Base-by-base conservation (phyloP, 2,329 filamentous ascomycete genomes). In the Apiospora arundinis region DNA sequence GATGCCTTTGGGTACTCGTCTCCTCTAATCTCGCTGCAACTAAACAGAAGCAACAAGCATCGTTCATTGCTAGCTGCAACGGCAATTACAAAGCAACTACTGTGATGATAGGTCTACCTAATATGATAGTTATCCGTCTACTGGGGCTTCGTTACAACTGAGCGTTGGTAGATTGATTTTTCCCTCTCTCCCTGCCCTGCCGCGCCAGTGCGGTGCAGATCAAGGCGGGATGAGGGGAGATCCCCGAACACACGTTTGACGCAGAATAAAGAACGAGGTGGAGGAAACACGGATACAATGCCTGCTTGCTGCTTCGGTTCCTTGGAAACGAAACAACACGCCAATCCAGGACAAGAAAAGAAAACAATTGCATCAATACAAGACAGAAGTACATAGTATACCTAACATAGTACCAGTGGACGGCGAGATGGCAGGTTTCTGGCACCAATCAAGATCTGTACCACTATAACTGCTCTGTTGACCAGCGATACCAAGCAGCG, bases 241-340 rank as follows among this genome's bases (percentile, higher is more conserved):
- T 63, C 56, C 56, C 21, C 52, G 6, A 32, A 16, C 28, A 18
- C 48, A 49, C 32, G 25, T 18, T 25, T 37, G 18, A 63, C 56
- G 16, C 40, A 18, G 28, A 63, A 40, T 28, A 63, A 63, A 63
- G 56, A 40, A 37, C 7, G 28, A 28, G 56, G 56, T 40, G 56
- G 32, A 63, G 56, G 56, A 63, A 63, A 63, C 56, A 63, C 56
- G 56, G 28, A 37, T n/a, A 21, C 3, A 40, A 63, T 63, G 56
- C 56, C 56, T 40, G 32, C 56, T 32, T 32, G 32, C 40, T 42
- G 9, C 9, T 12, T 60, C 56, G 56, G 28, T 40, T 40, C 56
- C 56, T n/a, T n/a, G 56, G 56, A 63, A 63, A 63, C 56, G 56
- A 63, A 63, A 63, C 56, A 63, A 63, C 56, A 63, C 32, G 8